A percentile compares a stretch with the other conserved stretches of the same genome.
Evolutionary conservation across 1,284 basidiomycete genomes (phyloP).

Genomic region (Pseudozyma thailandica): DNA sequence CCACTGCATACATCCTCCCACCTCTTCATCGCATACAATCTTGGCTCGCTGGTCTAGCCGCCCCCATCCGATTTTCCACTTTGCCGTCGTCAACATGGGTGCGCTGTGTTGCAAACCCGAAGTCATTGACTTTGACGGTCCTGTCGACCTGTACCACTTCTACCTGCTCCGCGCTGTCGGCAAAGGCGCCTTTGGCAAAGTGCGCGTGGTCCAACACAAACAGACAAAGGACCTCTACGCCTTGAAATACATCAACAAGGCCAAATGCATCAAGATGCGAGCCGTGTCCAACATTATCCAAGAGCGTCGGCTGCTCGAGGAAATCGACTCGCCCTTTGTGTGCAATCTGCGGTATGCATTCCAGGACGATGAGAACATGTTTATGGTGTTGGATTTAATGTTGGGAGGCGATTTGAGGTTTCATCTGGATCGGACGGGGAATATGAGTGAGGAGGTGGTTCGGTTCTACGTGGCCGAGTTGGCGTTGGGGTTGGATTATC

Average conservation of each 20-base stretch:
- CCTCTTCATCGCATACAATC: neutral
- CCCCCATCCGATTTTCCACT: neutral
- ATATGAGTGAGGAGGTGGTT: conserved; percentile 82
- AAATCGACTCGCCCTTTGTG: conserved; percentile 94
- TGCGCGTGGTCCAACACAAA: conserved; percentile 98
- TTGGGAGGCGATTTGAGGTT: conserved; percentile 93
- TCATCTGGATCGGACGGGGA: conserved; percentile 83
- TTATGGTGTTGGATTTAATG: conserved; percentile 97
- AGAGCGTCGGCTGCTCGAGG: conserved; percentile 69
- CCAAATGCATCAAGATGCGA: conserved; percentile 96
- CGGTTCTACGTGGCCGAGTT: conserved; percentile 92
- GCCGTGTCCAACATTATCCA: conserved; percentile 97
- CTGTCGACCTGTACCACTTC: conserved; percentile 97
- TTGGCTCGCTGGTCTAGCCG: neutral
- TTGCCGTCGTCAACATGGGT: conserved; percentile 73
- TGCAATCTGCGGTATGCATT: conserved; percentile 96
- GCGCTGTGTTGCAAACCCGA: conserved; percentile 83
- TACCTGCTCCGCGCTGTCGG: conserved; percentile 91
- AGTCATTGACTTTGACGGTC: conserved; percentile 96
- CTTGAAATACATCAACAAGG: conserved; percentile 98
- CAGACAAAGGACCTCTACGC: conserved; percentile 88
- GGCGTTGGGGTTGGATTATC: conserved; percentile 83
- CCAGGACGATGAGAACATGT: conserved; percentile 97
- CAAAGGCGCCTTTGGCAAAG: conserved; percentile 98
- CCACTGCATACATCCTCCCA: too few species aligned